Percentiles rank a stretch among this genome's conserved stretches.
These are phyloP conservation scores for Fusarium tricinctum DNA, from an alignment of 2,329 filamentous ascomycete genomes.

Conservation along the genomic window DNA sequence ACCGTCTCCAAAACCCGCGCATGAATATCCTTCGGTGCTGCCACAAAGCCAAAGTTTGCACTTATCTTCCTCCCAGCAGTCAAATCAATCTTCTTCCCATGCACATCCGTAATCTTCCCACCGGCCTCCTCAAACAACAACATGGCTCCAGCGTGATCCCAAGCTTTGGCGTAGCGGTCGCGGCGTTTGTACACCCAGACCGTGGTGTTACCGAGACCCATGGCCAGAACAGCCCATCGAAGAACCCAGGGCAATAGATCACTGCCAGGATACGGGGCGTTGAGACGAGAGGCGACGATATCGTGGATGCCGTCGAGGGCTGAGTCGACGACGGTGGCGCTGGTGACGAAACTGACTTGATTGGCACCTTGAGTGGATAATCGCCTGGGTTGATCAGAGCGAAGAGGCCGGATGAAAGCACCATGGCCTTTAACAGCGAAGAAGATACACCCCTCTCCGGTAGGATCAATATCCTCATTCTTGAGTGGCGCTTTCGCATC, in stretches of 20 bases:
- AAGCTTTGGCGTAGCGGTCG: constrained; percentile 66
- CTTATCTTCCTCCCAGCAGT: constrained; percentile 63
- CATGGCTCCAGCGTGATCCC: constrained; percentile 73
- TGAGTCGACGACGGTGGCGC: constrained; percentile 62
- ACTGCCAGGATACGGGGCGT: constrained; percentile 61
- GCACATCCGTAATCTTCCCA: constrained; percentile 67
- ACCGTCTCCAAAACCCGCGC: constrained; percentile 72
- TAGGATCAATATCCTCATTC: constrained; percentile 61
- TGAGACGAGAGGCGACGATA: constrained; percentile 59
- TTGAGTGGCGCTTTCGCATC: constrained; percentile 57
- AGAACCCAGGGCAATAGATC: constrained; percentile 71
- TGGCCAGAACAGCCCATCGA: constrained; percentile 66
- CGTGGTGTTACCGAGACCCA: constrained; percentile 67
- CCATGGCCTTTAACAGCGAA: constrained; percentile 65
- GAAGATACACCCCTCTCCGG: constrained; percentile 63
- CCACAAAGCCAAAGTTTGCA: constrained; percentile 69
- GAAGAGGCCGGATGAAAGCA: constrained; percentile 61
- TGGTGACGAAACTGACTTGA: constrained; percentile 62
- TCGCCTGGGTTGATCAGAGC: constrained; percentile 46
- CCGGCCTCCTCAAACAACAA: constrained; percentile 70
- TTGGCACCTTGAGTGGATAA: constrained; percentile 52
- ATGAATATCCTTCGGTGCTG: constrained; percentile 63
- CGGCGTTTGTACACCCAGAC: constrained; percentile 69
- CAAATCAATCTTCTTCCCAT: constrained; percentile 66
- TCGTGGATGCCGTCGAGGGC: constrained; percentile 64